Percentiles rank a stretch among this genome's conserved stretches.
phyloP scores from a whole-genome alignment of 2,329 filamentous ascomycete species.

The Fusarium pilosicola region DNA sequence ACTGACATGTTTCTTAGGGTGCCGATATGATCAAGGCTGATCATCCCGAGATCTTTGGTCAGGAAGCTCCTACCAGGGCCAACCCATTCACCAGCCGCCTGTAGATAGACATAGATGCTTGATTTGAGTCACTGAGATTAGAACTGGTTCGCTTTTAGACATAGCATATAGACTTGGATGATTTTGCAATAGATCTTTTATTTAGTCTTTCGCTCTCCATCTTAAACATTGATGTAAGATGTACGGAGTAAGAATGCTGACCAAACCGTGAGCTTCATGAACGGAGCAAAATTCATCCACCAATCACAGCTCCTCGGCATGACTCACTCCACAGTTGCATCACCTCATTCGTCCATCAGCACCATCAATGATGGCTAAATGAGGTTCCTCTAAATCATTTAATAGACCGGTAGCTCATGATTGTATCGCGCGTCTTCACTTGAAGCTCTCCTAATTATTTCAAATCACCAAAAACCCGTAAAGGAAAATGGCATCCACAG shows the following conservation, averaged over 20 bases:
- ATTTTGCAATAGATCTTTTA: not conserved
- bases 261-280: not conserved
- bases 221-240: not conserved
- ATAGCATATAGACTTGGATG: not conserved
- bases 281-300: not conserved
- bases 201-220: not conserved
- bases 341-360: not conserved
- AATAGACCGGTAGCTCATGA: not conserved
- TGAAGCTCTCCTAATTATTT: not conserved
- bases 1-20: not conserved
- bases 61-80: not conserved
- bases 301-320: not conserved
- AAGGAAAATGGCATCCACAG: not conserved
- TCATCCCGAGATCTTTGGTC: not conserved
- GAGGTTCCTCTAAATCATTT: not conserved
- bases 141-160: rapidly evolving
- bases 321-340: not conserved
- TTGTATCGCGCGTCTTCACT: not conserved
- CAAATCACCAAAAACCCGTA: rapidly evolving
- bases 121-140: rapidly evolving
- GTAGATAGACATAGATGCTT: not conserved
- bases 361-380: too few relatives aligned
- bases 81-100: not conserved
- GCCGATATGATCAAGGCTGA: slow-evolving; percentile 5
- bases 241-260: not conserved